These are phyloP conservation scores for Blyttiomyces sp. DNA, from an alignment of 371 early-diverging fungal genomes.

Conservation along the genomic window DNA sequence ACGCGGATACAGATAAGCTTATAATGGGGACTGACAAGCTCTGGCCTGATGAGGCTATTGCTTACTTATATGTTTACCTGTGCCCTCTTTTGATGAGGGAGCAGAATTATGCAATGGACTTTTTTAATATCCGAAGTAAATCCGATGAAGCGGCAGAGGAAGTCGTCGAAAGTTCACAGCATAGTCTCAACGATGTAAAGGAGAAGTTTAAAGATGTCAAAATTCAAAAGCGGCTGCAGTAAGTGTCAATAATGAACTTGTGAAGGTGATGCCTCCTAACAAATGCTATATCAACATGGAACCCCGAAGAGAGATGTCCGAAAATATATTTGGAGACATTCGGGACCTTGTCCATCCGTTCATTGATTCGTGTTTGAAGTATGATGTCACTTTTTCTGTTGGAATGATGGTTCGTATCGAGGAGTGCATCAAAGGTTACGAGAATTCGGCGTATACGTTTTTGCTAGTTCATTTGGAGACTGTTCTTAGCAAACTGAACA, in stretches of 20 bases:
- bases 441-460: slow-evolving; percentile 60
- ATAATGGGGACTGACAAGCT: too few species aligned
- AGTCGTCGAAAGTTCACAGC: not conserved
- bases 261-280: too few species aligned
- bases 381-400: slow-evolving; percentile 51
- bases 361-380: slow-evolving; percentile 75
- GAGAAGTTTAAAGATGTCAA: slow-evolving; percentile 62
- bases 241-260: slow-evolving; percentile 1
- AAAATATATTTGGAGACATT: slow-evolving; percentile 68
- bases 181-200: slow-evolving; percentile 33
- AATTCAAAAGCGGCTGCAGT: slow-evolving; percentile 52
- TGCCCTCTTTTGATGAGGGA: slow-evolving; percentile 62
- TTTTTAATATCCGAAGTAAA: slow-evolving; percentile 58
- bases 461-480: slow-evolving; percentile 63
- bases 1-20: too few species aligned
- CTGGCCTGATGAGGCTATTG: slow-evolving; percentile 52
- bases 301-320: slow-evolving; percentile 79
- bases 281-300: not conserved
- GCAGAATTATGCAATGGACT: slow-evolving; percentile 79
- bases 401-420: slow-evolving; percentile 85
- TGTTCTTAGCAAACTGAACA: slow-evolving; percentile 58
- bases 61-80: slow-evolving; percentile 49
- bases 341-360: slow-evolving; percentile 67
- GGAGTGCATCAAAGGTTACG: slow-evolving; percentile 62
- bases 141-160: not conserved